Evolutionary conservation across 352 stramenopile genomes (phyloP).

Genomic region (Heterotrichella gracilis): DNA sequence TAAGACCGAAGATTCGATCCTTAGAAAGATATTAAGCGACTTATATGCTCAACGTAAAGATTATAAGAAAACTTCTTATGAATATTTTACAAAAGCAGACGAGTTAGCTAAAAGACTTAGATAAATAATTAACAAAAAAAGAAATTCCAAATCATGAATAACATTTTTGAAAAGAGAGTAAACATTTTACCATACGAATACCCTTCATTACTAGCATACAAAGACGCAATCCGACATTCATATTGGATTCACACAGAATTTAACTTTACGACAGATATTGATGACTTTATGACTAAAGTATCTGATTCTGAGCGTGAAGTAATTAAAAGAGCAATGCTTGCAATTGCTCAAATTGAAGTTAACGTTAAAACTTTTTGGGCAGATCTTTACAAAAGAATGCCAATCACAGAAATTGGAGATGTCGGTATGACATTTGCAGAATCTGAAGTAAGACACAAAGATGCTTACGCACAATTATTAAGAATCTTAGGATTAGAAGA

Average conservation of each 20-base stretch:
- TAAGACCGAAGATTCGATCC: no score
- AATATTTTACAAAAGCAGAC: no score
- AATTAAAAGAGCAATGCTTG: not conserved
- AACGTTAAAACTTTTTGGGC: conserved; percentile 10
- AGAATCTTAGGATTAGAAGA: conserved; percentile 12
- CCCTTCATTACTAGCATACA: not conserved
- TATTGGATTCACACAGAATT: conserved; percentile 11
- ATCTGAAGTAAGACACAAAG: conserved; percentile 8
- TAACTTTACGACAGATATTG: conserved; percentile 7
- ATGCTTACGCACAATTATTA: not conserved
- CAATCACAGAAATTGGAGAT: conserved; percentile 9
- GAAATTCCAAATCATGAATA: no score
- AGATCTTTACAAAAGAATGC: not conserved
- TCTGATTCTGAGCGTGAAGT: not conserved
- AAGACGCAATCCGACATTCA: not conserved
- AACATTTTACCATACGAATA: not conserved
- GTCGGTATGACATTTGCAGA: not conserved
- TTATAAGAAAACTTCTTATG: no score
- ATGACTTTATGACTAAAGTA: conserved; percentile 12
- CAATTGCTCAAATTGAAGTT: conserved; percentile 13
- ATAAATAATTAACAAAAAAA: no score
- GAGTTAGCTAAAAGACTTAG: no score
- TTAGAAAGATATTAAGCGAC: no score
- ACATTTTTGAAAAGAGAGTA: conserved; percentile 6
- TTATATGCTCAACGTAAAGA: no score